phyloP scores from a whole-genome alignment of 352 stramenopile species.

The Globisporangium iwayamae region DNA sequence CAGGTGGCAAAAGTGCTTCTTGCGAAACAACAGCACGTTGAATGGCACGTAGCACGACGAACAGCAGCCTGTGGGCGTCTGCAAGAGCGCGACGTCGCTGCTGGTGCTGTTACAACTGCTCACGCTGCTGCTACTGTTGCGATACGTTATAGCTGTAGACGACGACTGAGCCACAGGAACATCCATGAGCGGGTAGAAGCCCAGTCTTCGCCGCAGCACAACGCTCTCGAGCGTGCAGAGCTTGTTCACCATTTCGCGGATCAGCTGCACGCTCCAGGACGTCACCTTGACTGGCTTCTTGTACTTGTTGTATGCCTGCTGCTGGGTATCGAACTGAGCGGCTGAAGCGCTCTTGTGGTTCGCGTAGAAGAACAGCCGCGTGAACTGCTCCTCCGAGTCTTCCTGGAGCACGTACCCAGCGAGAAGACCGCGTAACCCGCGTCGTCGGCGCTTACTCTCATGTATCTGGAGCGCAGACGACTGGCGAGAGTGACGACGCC shows the following conservation, averaged over 20 bases:
- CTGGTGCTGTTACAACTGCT: neutral
- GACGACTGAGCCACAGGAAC: constrained; percentile 6
- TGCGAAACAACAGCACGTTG: constrained; percentile 37
- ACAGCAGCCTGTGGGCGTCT: constrained; percentile 30
- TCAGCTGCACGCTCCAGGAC: constrained; percentile 35
- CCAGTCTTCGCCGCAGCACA: constrained; percentile 50
- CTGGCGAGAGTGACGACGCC: neutral
- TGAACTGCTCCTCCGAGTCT: constrained; percentile 53
- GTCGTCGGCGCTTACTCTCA: neutral
- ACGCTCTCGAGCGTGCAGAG: constrained; percentile 34
- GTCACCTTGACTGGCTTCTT: constrained; percentile 23
- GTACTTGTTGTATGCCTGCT: neutral
- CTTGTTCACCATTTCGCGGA: constrained; percentile 43
- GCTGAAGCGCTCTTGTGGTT: constrained; percentile 10
- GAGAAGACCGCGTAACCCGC: constrained; percentile 35
- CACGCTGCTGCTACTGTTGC: constrained; percentile 1
- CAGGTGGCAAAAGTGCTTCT: constrained; percentile 49
- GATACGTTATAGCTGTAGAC: neutral
- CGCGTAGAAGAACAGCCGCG: constrained; percentile 63
- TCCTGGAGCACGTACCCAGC: constrained; percentile 61
- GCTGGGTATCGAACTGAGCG: neutral
- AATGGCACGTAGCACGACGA: constrained; percentile 41
- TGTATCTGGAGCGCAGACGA: constrained; percentile 12
- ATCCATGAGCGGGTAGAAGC: constrained; percentile 38
- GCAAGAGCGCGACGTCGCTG: constrained; percentile 11